phyloP scores from a whole-genome alignment of 495 filamentous ascomycete species.

The Penicillium coffeae region DNA sequence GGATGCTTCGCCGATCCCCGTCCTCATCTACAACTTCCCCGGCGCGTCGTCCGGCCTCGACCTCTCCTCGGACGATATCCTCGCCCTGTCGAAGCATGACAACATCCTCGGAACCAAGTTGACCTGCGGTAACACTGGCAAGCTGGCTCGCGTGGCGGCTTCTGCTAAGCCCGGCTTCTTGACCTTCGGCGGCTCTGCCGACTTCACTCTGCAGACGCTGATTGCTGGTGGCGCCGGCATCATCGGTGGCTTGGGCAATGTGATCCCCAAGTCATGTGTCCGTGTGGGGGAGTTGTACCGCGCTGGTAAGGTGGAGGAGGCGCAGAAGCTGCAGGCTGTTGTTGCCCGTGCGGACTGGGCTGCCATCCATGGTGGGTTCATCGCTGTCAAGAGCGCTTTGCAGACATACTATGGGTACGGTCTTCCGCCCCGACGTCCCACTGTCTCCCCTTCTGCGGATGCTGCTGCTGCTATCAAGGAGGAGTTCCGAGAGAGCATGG shows the following conservation, averaged over 20 bases:
- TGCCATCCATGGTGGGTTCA: conserved; percentile 79
- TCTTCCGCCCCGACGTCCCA: conserved; percentile 69
- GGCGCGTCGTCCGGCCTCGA: conserved; percentile 78
- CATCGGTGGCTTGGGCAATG: conserved; percentile 80
- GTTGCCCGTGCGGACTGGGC: conserved; percentile 84
- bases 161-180: conserved; percentile 63
- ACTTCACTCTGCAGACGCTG: conserved; percentile 83
- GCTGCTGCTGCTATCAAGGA: conserved; percentile 61
- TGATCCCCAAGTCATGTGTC: conserved; percentile 74
- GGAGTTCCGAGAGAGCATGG: conserved; percentile 70
- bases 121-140: conserved; percentile 93
- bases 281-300: conserved; percentile 68
- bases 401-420: conserved; percentile 75
- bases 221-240: conserved; percentile 81
- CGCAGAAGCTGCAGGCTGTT: conserved; percentile 71
- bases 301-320: conserved; percentile 64
- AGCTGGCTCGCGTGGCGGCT: conserved; percentile 74
- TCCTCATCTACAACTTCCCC: conserved; percentile 94
- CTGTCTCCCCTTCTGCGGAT: conserved; percentile 61
- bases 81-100: conserved; percentile 67
- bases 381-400: conserved; percentile 79
- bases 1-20: conserved; percentile 74
- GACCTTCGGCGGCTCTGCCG: conserved; percentile 82
- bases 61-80: conserved; percentile 75
- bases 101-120: conserved; percentile 91